Percentiles rank a stretch among this genome's conserved stretches.
Evolutionary conservation across 2,329 filamentous ascomycete genomes (phyloP).

Genomic region (Gyromitra esculenta): DNA sequence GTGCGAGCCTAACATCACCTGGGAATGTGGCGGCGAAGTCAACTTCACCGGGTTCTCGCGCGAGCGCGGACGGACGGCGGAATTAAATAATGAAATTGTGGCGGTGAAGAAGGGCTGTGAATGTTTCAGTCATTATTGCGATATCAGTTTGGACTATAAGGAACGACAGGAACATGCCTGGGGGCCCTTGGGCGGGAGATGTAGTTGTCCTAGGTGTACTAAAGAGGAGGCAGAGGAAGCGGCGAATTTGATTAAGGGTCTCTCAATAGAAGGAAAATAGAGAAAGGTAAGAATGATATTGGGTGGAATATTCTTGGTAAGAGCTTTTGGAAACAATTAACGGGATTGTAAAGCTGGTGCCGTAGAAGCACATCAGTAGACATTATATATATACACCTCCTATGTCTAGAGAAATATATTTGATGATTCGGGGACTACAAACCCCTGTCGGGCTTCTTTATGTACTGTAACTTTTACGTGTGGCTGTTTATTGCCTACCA

Average conservation of each 20-base stretch:
- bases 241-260: not conserved
- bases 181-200: slow-evolving; percentile 87
- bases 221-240: slow-evolving; percentile 67
- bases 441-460: slow-evolving; percentile 23
- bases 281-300: slow-evolving; percentile 1
- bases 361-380: not conserved
- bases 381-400: too few species aligned
- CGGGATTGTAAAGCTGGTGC: not conserved
- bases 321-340: not conserved
- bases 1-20: slow-evolving; percentile 92
- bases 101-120: slow-evolving; percentile 78
- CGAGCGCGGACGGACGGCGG: slow-evolving; percentile 65
- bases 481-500: too few species aligned
- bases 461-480: slow-evolving; percentile 2
- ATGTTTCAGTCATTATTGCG: slow-evolving; percentile 93
- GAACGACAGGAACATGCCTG: slow-evolving; percentile 87
- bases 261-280: slow-evolving; percentile 25
- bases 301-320: slow-evolving; percentile 1
- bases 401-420: slow-evolving; percentile 36
- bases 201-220: slow-evolving; percentile 83
- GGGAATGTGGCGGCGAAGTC: slow-evolving; percentile 90
- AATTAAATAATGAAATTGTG: slow-evolving; percentile 65
- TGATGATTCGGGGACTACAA: slow-evolving; percentile 52
- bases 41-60: slow-evolving; percentile 72
- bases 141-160: slow-evolving; percentile 78